Evolutionary conservation across 2,329 filamentous ascomycete species (phyloP), one percentile per base, ranked within the genome.

Genomic region (Shiraia sp.): DNA sequence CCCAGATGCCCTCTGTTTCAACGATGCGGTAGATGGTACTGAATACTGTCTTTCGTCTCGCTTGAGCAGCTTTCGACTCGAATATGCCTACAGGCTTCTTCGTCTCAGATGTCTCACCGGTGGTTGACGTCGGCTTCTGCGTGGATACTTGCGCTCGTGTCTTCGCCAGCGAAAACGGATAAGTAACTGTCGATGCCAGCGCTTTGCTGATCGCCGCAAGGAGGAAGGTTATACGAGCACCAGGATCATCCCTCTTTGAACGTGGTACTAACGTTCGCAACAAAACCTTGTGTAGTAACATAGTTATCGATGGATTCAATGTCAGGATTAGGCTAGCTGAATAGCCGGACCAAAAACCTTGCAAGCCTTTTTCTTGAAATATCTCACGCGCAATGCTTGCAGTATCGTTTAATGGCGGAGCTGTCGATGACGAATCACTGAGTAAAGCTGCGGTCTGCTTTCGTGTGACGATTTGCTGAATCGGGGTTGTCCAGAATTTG

Each of bases 281-380:
- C 14, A 93, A 72, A 6, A 85, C 72, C 55, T 89, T 85, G 60
- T 95, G 88, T 22, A 95, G 74, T 54, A 92, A 84, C 64, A 96
- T 91, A 0, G 91, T 95, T 50, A 96, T 79, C 51, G 86, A 86
- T 1, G 91, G 90, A 59, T 96, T 96, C 19, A 95, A 75, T 1
- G 90, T 91, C 36, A 95, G 72, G 27, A 96, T 77, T 43, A 95
- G 68, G 15, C 81, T 85, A 2, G 90, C 89, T 14, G 87, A 88
- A 66, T 95, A 95, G 0, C 90, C 90, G 0, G 89, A 86, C 91
- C 90, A 96, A 57, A 96, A 86, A 2, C 89, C 90, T 31, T 75
- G 63, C 8, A 90, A 45, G 0, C 90, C 90, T 54, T 86, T 87
- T 63, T 92, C 86, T 2, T 73, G 60, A 28, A 75, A 72, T 45